Percentiles rank a stretch among this genome's conserved stretches.
Conservation (phyloP, 805 yeast genomes). For the Metschnikowia cubensis region DNA sequence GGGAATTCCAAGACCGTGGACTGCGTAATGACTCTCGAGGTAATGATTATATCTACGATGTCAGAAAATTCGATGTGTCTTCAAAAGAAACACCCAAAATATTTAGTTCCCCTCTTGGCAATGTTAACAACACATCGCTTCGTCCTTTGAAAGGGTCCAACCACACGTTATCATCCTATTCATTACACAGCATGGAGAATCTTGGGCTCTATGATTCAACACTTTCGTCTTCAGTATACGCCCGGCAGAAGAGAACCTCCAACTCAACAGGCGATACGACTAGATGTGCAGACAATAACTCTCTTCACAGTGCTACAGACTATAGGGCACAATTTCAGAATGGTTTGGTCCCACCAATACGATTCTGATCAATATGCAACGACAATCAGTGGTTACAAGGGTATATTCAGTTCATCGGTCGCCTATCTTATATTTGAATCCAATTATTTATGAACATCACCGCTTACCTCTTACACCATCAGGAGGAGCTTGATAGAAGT, state of each 20-base stretch:
- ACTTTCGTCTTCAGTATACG: not conserved
- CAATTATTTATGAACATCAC: not conserved
- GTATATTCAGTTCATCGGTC: not conserved
- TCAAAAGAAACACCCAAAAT: conserved; percentile 12
- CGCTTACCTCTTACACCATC: conserved; percentile 27
- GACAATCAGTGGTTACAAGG: not conserved
- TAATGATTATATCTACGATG: conserved; percentile 17
- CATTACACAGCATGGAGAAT: not conserved
- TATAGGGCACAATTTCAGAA: not conserved
- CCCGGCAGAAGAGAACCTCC: not conserved
- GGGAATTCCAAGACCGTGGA: not conserved
- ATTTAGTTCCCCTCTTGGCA: conserved; percentile 12
- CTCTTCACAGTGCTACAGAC: not conserved
- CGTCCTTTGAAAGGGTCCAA: conserved; percentile 31
- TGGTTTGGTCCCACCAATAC: not conserved
- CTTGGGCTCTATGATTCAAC: not conserved
- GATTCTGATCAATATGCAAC: not conserved
- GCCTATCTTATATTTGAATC: not conserved
- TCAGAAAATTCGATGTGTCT: conserved; percentile 20
- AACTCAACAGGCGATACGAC: not conserved
- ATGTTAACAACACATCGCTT: conserved; percentile 22
- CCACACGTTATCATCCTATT: conserved; percentile 25
- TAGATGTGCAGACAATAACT: not conserved
- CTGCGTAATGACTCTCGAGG: not conserved
- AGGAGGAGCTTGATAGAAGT: conserved; percentile 12